phyloP scores from a whole-genome alignment of 1,284 basidiomycete genomes.

The Xerocomus cyaneibrunnescens region DNA sequence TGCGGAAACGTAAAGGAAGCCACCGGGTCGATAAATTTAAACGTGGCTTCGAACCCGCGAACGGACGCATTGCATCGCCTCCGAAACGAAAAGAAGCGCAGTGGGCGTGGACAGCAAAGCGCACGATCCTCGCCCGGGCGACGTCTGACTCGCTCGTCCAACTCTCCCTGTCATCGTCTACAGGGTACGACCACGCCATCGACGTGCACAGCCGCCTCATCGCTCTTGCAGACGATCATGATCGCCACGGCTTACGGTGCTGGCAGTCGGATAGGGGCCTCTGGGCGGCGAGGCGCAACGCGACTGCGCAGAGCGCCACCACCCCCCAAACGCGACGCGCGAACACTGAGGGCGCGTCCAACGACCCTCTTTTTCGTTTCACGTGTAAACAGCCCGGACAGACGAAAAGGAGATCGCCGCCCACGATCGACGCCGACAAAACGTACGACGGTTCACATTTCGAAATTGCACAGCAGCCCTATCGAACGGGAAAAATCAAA shows the following conservation, averaged over 20 bases:
- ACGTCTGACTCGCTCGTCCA: slow-evolving; percentile 9
- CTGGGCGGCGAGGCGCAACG: too few relatives aligned
- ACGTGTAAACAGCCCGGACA: not conserved
- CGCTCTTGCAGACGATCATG: not conserved
- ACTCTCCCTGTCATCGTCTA: slow-evolving; percentile 4
- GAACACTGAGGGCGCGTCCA: too few relatives aligned
- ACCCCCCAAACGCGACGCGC: too few relatives aligned
- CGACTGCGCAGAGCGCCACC: too few relatives aligned
- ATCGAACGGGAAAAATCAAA: too few relatives aligned
- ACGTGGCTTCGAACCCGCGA: too few relatives aligned
- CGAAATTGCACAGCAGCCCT: too few relatives aligned
- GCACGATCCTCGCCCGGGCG: not conserved
- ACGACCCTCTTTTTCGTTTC: not conserved
- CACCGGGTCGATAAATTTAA: not conserved
- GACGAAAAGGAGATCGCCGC: not conserved
- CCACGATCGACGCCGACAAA: not conserved
- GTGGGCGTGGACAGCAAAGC: too few relatives aligned
- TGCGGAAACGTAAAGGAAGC: not conserved
- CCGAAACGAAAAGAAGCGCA: too few relatives aligned
- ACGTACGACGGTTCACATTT: not conserved
- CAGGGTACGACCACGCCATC: not conserved
- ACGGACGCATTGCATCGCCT: too few relatives aligned
- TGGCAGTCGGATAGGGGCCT: not conserved
- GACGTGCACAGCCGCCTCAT: not conserved
- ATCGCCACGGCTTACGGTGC: not conserved